phyloP scores from a whole-genome alignment of 1,284 basidiomycete genomes.

The Apiotrichum laibachii region DNA sequence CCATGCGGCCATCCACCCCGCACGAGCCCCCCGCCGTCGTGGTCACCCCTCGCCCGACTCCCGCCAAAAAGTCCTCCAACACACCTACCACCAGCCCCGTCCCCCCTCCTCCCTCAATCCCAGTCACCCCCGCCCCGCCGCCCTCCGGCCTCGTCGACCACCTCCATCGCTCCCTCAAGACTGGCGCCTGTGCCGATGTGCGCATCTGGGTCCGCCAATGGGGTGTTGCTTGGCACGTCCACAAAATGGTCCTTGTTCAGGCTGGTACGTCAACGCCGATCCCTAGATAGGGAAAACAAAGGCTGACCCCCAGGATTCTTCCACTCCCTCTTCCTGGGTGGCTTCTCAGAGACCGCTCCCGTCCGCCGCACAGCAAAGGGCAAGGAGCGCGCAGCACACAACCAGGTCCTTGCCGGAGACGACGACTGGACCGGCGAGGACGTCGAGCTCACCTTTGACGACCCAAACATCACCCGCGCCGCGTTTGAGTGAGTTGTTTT shows the following conservation, averaged over 20 bases:
- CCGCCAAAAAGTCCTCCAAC: slow-evolving; percentile 16
- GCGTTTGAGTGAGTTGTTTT: slow-evolving; percentile 54
- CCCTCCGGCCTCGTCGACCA: slow-evolving; percentile 53
- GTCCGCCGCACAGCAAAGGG: slow-evolving; percentile 16
- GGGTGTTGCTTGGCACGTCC: slow-evolving; percentile 71
- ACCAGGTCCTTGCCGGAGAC: not conserved
- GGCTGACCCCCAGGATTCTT: slow-evolving; percentile 67
- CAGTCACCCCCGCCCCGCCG: slow-evolving; percentile 27
- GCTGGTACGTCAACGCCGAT: slow-evolving; percentile 57
- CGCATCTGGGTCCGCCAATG: slow-evolving; percentile 69
- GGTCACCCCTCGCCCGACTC: slow-evolving; percentile 7
- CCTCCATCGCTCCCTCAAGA: slow-evolving; percentile 69
- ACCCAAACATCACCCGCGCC: slow-evolving; percentile 78
- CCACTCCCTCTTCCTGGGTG: slow-evolving; percentile 73
- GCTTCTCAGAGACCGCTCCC: slow-evolving; percentile 60
- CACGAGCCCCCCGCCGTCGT: not conserved
- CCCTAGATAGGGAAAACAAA: not conserved
- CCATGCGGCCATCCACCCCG: not conserved
- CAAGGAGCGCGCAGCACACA: slow-evolving; percentile 15
- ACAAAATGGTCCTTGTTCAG: slow-evolving; percentile 80
- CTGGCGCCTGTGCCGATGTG: slow-evolving; percentile 71
- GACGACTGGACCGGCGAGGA: slow-evolving; percentile 49
- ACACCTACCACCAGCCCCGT: not conserved
- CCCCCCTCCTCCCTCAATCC: slow-evolving; percentile 12
- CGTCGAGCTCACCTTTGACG: slow-evolving; percentile 72